These are phyloP conservation scores for Alternaria triticimaculans DNA, from an alignment of 2,329 filamentous ascomycete genomes.

Conservation along the genomic window DNA sequence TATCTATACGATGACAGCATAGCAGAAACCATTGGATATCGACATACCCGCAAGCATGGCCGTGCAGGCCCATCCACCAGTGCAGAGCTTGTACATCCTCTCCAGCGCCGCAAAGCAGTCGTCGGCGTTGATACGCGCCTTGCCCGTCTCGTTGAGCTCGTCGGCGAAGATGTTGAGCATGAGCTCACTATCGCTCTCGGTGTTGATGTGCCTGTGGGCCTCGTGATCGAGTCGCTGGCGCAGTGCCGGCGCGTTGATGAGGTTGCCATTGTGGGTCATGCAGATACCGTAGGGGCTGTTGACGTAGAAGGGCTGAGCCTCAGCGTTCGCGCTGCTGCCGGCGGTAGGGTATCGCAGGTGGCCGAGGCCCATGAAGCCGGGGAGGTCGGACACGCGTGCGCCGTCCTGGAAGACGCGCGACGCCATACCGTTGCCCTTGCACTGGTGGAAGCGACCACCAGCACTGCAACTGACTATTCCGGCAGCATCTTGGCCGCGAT, in stretches of 20 bases:
- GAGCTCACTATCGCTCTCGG: conserved; percentile 85
- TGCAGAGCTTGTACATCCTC: conserved; percentile 74
- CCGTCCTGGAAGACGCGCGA: conserved; percentile 85
- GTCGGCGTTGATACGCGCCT: conserved; percentile 77
- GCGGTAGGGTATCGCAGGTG: conserved; percentile 91
- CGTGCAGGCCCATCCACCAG: conserved; percentile 80
- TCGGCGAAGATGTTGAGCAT: conserved; percentile 90
- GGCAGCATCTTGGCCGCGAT: conserved; percentile 86
- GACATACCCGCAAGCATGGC: conserved; percentile 75
- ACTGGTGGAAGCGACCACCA: conserved; percentile 83
- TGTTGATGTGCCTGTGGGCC: conserved; percentile 86
- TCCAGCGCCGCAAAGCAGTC: conserved; percentile 77
- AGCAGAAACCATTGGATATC: not conserved
- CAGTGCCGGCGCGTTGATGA: conserved; percentile 78
- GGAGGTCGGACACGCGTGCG: conserved; percentile 72
- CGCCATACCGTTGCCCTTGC: conserved; percentile 90
- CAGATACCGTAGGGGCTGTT: conserved; percentile 84
- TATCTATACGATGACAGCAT: not conserved
- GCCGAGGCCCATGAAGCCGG: conserved; percentile 84
- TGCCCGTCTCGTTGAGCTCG: conserved; percentile 79
- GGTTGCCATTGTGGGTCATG: conserved; percentile 85
- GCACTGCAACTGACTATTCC: conserved; percentile 78
- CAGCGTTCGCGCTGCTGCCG: conserved; percentile 81
- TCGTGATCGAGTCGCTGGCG: conserved; percentile 75
- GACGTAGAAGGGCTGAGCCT: conserved; percentile 92